Conservation (phyloP, 768 basidiomycete genomes). For the Tulasnella sp. region DNA sequence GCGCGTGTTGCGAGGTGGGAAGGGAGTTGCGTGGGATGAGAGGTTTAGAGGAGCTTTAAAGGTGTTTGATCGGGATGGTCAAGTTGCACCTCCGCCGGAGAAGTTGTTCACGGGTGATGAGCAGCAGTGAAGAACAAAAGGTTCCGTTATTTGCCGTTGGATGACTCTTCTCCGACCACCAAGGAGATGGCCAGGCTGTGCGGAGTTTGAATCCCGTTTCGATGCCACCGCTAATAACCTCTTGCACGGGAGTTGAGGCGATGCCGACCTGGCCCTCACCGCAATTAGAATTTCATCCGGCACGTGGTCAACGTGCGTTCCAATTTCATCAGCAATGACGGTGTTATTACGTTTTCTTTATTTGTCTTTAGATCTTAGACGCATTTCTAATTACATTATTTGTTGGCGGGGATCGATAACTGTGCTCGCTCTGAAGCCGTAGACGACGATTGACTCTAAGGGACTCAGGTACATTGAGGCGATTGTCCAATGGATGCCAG, state of each 20-base stretch:
- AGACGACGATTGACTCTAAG: neutral
- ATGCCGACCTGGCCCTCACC: neutral
- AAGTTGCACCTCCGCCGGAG: neutral
- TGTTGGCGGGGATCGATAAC: neutral
- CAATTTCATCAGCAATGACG: neutral
- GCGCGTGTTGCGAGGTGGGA: constrained; percentile 60
- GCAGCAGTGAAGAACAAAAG: neutral
- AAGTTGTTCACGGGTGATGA: neutral
- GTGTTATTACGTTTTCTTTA: neutral
- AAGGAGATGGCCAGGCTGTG: neutral
- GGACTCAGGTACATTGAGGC: neutral
- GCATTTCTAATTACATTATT: neutral
- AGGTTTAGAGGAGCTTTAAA: constrained; percentile 53
- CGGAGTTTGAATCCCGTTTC: neutral
- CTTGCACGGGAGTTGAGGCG: neutral
- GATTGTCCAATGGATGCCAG: neutral
- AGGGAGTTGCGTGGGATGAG: constrained; percentile 67
- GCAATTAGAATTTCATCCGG: neutral
- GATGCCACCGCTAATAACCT: neutral
- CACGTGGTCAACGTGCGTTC: neutral
- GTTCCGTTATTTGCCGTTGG: neutral
- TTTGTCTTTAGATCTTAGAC: neutral
- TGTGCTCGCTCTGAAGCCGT: no score
- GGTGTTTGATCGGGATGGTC: constrained; percentile 42
- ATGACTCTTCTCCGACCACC: neutral